A percentile compares a stretch with the other conserved stretches of the same genome.
Evolutionary conservation across 768 basidiomycete genomes (phyloP).

Genomic region (Coprinellus micaceus): DNA sequence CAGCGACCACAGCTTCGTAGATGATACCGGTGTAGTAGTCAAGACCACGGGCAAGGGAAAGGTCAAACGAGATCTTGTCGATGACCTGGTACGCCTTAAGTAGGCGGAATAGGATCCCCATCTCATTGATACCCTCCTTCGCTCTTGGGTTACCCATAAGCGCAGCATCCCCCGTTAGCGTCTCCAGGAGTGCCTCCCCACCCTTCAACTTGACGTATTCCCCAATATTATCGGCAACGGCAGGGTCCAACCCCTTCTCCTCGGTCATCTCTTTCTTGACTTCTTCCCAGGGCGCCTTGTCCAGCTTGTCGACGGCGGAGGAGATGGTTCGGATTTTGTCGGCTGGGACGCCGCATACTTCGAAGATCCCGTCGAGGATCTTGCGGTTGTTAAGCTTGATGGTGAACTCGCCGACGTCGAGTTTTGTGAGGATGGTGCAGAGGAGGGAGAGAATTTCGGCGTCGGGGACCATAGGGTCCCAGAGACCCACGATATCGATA

Average conservation of each 20-base stretch:
- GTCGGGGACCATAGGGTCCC: slow-evolving; percentile 98
- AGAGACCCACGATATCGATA: slow-evolving; percentile 88
- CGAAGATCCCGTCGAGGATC: slow-evolving; percentile 95
- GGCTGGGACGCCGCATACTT: slow-evolving; percentile 88
- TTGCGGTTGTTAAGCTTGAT: slow-evolving; percentile 98
- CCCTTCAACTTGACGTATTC: slow-evolving; percentile 97
- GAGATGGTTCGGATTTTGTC: slow-evolving; percentile 92
- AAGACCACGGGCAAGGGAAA: slow-evolving; percentile 94
- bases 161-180: slow-evolving; percentile 56
- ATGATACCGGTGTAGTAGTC: slow-evolving; percentile 99
- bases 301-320: slow-evolving; percentile 96
- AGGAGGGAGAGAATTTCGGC: slow-evolving; percentile 83
- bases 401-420: slow-evolving; percentile 93
- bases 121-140: slow-evolving; percentile 80
- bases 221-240: slow-evolving; percentile 88
- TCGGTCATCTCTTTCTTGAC: slow-evolving; percentile 96
- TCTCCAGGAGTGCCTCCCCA: slow-evolving; percentile 70
- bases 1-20: slow-evolving; percentile 92
- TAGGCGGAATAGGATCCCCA: slow-evolving; percentile 79
- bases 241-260: slow-evolving; percentile 84
- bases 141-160: slow-evolving; percentile 72
- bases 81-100: slow-evolving; percentile 77
- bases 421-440: slow-evolving; percentile 72
- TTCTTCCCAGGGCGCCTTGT: slow-evolving; percentile 93
- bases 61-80: slow-evolving; percentile 91